Evolutionary conservation across 2,329 filamentous ascomycete species (phyloP).

Genomic region (Cladosporium sp.): DNA sequence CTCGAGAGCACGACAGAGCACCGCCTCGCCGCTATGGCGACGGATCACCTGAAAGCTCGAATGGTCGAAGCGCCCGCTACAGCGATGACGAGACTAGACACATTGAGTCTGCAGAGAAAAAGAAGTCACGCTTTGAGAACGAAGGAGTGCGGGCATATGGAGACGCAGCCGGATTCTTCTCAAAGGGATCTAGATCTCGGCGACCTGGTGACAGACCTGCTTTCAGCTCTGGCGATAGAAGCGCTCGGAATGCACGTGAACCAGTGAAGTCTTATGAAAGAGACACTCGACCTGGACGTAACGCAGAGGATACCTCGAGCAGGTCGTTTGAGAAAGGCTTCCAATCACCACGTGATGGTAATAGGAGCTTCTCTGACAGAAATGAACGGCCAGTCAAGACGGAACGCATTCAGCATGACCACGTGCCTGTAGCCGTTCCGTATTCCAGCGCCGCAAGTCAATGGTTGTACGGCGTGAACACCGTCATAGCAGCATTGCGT

Average conservation of each 20-base stretch:
- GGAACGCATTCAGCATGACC: conserved; percentile 16
- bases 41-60: not conserved
- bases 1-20: not conserved
- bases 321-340: not conserved
- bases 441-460: conserved; percentile 85
- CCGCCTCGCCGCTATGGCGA: not conserved
- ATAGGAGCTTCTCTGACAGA: not conserved
- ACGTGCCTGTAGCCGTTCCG: conserved; percentile 47
- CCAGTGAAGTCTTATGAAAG: not conserved
- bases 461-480: conserved; percentile 81
- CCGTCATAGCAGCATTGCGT: conserved; percentile 74
- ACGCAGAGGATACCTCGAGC: not conserved
- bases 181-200: not conserved
- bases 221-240: not conserved
- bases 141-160: not conserved
- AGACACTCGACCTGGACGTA: not conserved
- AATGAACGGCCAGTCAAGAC: not conserved
- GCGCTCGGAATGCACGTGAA: not conserved
- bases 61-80: not conserved
- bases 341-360: not conserved
- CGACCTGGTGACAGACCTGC: not conserved
- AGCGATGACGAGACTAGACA: not conserved
- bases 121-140: not conserved
- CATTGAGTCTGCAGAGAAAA: not conserved
- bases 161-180: not conserved